These are phyloP conservation scores for Globisporangium paroecandrum DNA, from an alignment of 352 stramenopile genomes.

Conservation along the genomic window DNA sequence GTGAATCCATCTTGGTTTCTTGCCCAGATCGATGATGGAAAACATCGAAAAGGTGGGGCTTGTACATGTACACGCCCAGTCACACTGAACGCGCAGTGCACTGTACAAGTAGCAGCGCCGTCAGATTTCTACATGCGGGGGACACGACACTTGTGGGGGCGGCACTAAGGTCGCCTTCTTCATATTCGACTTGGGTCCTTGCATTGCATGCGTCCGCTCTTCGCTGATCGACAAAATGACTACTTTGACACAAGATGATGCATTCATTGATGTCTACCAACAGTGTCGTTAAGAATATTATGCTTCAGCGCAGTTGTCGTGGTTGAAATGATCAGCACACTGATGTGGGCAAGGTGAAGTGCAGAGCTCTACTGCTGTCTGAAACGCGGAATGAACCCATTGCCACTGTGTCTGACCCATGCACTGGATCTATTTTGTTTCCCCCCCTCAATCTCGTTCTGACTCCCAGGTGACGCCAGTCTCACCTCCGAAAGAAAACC, in stretches of 20 bases:
- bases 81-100: no score
- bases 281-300: background rate
- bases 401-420: background rate
- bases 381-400: background rate
- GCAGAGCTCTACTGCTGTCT: background rate
- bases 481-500: background rate
- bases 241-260: background rate
- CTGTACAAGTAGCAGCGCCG: no score
- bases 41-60: background rate
- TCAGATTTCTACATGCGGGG: no score
- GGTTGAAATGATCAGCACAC: no score
- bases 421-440: slow-evolving; percentile 1
- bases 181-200: background rate
- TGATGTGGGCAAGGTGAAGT: background rate
- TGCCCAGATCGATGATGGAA: background rate
- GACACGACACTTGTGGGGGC: no score
- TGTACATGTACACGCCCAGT: no score
- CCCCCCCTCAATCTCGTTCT: background rate
- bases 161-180: background rate
- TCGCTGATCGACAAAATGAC: background rate
- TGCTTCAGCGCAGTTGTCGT: background rate
- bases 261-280: no score
- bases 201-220: background rate
- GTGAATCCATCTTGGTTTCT: background rate
- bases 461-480: background rate